Evolutionary conservation across 768 basidiomycete genomes (phyloP).

Genomic region (Leccinum pellstonianum): DNA sequence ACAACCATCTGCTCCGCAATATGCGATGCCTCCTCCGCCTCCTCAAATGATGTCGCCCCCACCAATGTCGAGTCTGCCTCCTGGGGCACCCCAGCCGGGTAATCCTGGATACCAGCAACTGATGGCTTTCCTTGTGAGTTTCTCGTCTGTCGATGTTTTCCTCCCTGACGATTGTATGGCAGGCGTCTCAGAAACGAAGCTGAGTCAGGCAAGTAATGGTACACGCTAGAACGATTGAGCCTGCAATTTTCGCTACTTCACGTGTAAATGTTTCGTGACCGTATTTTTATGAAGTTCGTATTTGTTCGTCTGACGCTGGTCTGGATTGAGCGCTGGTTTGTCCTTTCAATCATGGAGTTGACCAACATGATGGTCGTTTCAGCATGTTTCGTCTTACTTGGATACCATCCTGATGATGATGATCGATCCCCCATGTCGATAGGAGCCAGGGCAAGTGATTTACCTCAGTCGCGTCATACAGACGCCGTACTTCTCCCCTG

Average conservation of each 20-base stretch:
- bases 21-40: constrained; percentile 41
- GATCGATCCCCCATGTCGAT: background rate
- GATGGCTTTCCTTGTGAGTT: constrained; percentile 66
- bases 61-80: constrained; percentile 40
- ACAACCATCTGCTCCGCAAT: constrained; percentile 29
- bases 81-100: constrained; percentile 42
- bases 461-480: constrained; percentile 2
- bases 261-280: constrained; percentile 18
- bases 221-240: background rate
- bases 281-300: constrained; percentile 31
- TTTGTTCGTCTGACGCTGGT: constrained; percentile 4
- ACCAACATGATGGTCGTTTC: background rate
- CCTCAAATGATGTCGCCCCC: constrained; percentile 46
- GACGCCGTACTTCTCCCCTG: background rate
- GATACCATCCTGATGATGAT: background rate
- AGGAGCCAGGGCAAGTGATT: background rate
- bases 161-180: background rate
- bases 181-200: constrained; percentile 32
- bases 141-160: background rate
- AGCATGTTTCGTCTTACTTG: background rate
- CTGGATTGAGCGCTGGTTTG: background rate
- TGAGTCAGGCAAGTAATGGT: constrained; percentile 1
- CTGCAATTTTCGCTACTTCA: background rate
- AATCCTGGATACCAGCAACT: constrained; percentile 56
- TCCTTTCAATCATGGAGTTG: background rate